Evolutionary conservation across 2,329 filamentous ascomycete genomes (phyloP), one percentile per base, ranked within the genome.

Genomic region (Dactylellina drechsleri): DNA sequence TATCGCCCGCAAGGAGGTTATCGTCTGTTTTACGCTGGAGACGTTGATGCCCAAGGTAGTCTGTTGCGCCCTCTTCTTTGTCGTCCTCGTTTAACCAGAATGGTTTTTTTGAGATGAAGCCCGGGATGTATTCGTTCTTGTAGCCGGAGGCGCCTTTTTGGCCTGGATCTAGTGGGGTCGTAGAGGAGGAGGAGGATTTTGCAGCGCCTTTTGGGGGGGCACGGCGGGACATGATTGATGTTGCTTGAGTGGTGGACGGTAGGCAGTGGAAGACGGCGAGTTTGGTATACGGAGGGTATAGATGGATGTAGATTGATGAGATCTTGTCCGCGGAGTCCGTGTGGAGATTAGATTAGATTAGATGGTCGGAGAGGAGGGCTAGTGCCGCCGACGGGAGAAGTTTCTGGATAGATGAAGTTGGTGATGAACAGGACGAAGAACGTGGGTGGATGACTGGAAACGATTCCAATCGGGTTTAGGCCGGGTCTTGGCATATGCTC

Each of bases 31-130:
- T 83, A 78, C 91, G 89, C 70, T 93, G 89, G 26, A 94, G 85
- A 82, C 93, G 92, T 81, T 99, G 95, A 88, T 99, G 95, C 83
- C 96, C 92, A 77, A 99, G 91, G 82, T 98, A 99, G 80, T 98
- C 93, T 36, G 68, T 66, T 16, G 59, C 56, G 64, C 77, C 77
- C 81, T 87, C 88, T 76, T 91, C 87, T 74, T 90, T 88, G 78
- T 90, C 90, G 81, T 93, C 92, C 79, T 91, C 89, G 79, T 87
- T 89, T 65, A 96, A 89, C 83, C 98, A 99, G 84, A 99, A 99
- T 3, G 95, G 95, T 79, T 96, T 93, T 82, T 97, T 97, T 79
- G 93, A 93, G 84, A 99, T 99, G 86, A 97, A 99, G 64, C 92
- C 89, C 4, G 95, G 95, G 80, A 99, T 99, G 85, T 99, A 99